Evolutionary conservation across 768 basidiomycete species (phyloP).

Genomic region (Tylopilus cervinicoccineus): DNA sequence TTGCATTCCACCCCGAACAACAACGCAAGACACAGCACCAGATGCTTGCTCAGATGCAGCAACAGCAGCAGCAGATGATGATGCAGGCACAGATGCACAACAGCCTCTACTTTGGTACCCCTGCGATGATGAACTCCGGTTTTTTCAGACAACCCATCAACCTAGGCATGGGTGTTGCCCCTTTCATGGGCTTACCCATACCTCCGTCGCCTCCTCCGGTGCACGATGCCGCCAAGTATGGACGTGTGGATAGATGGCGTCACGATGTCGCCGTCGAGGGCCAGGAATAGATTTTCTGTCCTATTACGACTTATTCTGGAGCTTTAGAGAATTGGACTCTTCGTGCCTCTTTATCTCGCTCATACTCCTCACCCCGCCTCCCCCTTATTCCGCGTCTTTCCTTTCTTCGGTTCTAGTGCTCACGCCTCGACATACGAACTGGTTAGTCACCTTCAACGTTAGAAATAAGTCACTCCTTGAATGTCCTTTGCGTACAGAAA

Average conservation of each 20-base stretch:
- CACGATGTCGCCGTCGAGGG: constrained; percentile 73
- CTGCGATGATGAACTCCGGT: constrained; percentile 65
- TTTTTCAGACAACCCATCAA: constrained; percentile 61
- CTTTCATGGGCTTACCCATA: constrained; percentile 38
- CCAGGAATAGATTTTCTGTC: constrained; percentile 30
- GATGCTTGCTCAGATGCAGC: constrained; percentile 41
- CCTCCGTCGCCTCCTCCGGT: constrained; percentile 57
- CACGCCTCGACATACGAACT: not conserved
- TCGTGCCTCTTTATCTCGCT: constrained; percentile 6
- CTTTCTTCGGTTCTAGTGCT: constrained; percentile 1
- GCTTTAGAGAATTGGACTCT: constrained; percentile 8
- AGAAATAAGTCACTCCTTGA: constrained; percentile 35
- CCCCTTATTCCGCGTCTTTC: not conserved
- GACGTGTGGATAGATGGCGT: constrained; percentile 77
- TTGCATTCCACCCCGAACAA: constrained; percentile 75
- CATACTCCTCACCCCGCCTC: not conserved
- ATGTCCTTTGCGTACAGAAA: constrained; percentile 34
- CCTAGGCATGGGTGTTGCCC: constrained; percentile 43
- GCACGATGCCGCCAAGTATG: constrained; percentile 63
- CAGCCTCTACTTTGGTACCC: constrained; percentile 66
- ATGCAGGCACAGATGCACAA: constrained; percentile 75
- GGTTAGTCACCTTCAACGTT: constrained; percentile 3
- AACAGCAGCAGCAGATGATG: constrained; percentile 63
- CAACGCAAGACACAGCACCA: constrained; percentile 62
- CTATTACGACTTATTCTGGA: constrained; percentile 6